Evolutionary conservation across 257 asterid species (phyloP).

Genomic region (Linaria vulgaris): DNA sequence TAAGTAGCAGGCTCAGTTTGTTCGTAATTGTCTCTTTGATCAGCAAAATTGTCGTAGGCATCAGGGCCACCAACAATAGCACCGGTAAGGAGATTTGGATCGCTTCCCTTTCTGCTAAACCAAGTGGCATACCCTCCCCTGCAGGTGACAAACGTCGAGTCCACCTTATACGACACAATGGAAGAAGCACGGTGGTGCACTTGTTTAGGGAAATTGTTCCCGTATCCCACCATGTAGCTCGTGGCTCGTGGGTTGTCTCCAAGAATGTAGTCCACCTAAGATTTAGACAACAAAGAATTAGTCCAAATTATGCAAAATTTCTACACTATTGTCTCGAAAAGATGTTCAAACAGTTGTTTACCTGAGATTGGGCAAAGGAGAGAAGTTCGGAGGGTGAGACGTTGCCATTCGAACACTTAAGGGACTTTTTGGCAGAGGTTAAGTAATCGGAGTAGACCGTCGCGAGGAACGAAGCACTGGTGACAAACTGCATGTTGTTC

Average conservation of each 20-base stretch:
- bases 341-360: no score
- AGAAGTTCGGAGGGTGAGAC: slow-evolving; percentile 61
- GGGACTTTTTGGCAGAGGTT: slow-evolving; percentile 54
- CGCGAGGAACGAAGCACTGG: slow-evolving; percentile 67
- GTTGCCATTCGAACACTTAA: slow-evolving; percentile 46
- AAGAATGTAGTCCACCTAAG: slow-evolving; percentile 52
- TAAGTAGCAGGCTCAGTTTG: slow-evolving; percentile 53
- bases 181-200: slow-evolving; percentile 56
- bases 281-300: neutral
- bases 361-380: slow-evolving; percentile 74
- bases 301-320: no score
- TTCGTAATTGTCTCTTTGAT: slow-evolving; percentile 38
- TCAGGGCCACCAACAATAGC: slow-evolving; percentile 61
- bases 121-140: slow-evolving; percentile 50
- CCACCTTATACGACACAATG: slow-evolving; percentile 39
- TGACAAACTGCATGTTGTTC: slow-evolving; percentile 87
- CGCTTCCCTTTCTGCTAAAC: slow-evolving; percentile 32
- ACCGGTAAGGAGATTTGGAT: slow-evolving; percentile 47
- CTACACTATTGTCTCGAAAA: no score
- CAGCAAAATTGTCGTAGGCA: slow-evolving; percentile 45
- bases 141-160: slow-evolving; percentile 47
- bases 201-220: slow-evolving; percentile 40
- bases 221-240: slow-evolving; percentile 58
- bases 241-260: slow-evolving; percentile 52
- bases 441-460: slow-evolving; percentile 73